Base-by-base conservation (phyloP, 352 stramenopile genomes). In the Pythium phragmitis region DNA sequence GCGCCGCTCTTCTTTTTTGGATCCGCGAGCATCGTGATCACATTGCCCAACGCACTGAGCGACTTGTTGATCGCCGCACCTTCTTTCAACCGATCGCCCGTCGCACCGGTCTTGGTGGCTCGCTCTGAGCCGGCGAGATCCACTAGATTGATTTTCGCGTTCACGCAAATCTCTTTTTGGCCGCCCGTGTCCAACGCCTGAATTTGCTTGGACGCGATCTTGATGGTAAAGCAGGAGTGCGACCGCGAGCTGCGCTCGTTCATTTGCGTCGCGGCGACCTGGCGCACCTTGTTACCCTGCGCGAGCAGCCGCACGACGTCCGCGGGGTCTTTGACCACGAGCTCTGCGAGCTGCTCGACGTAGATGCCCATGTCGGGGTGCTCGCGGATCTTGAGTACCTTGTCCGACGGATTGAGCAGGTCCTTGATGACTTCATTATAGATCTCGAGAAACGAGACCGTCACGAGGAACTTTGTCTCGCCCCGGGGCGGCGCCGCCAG, bases 371-470 rank as follows among this genome's bases (percentile, higher is more conserved):
- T 87, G 63, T 97, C 90, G 0, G 89, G 86, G 65, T 98, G 89
- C 70, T 98, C 89, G 7, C 90, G 87, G 52, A 98, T 96, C 69
- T 97, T 92, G 57, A 98, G 85, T 57, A 95, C 46, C 57, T 96
- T 95, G 63, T 96, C 89, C 3, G 86, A 92, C 7, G 91, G 89
- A 60, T 98, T 97, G 16, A 98, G 81, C 57, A 98, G 67, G 63
- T 98, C 94, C 41, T 96, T 91, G 61, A 98, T 96, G 2, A 96
- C 83, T 67, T 98, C 94, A 68, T 98, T 98, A 78, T 98, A 98
- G 58, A 98, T 97, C 62, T 98, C 94, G 21, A 98, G 73, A 64
- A 96, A 98, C n/a, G 88, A 96, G 16, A 97, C 91, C 1, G 85
- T 91, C 16, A 98, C 79, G 33, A 97, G 75, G 65, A 88, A 98